These are phyloP conservation scores for Botryobasidium botryosum DNA, from an alignment of 768 basidiomycete genomes.

Conservation along the genomic window DNA sequence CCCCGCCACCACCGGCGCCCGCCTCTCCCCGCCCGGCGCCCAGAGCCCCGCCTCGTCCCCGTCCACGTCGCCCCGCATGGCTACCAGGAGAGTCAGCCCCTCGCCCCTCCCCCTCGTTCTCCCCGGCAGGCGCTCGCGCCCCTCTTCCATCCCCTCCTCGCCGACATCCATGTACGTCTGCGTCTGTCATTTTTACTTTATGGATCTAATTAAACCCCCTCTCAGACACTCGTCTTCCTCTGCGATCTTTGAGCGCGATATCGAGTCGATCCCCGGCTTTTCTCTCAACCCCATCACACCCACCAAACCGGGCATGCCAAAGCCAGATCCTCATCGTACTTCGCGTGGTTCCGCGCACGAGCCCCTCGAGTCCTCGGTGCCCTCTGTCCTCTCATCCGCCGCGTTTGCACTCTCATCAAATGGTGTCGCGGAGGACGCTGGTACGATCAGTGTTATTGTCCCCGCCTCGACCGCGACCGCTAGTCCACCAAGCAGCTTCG, in stretches of 20 bases:
- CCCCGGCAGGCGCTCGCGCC: background rate
- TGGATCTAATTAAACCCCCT: background rate
- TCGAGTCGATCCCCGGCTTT: conserved; percentile 1
- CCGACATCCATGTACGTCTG: conserved; percentile 9
- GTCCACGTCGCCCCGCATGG: too few species aligned
- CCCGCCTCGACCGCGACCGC: conserved; percentile 2
- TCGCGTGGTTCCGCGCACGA: conserved; percentile 8
- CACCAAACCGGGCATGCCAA: background rate
- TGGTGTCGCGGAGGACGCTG: background rate
- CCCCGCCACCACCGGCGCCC: background rate
- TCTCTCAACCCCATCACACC: background rate
- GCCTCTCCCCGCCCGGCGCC: too few species aligned
- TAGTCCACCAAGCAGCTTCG: background rate
- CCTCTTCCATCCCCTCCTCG: conserved; percentile 8
- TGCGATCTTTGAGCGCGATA: conserved; percentile 11
- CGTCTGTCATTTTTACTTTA: background rate
- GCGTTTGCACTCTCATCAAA: conserved; percentile 6
- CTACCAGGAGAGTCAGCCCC: too few species aligned
- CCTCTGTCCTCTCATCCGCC: conserved; percentile 10
- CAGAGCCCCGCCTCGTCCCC: too few species aligned
- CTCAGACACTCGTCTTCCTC: conserved; percentile 10
- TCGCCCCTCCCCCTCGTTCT: background rate
- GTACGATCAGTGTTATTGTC: conserved; percentile 10
- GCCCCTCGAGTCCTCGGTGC: conserved; percentile 5
- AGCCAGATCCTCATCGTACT: conserved; percentile 7